Percentiles rank a stretch among this genome's conserved stretches.
These are phyloP conservation scores for Ocimum tenuiflorum DNA, from an alignment of 257 asterid genomes.

Conservation along the genomic window DNA sequence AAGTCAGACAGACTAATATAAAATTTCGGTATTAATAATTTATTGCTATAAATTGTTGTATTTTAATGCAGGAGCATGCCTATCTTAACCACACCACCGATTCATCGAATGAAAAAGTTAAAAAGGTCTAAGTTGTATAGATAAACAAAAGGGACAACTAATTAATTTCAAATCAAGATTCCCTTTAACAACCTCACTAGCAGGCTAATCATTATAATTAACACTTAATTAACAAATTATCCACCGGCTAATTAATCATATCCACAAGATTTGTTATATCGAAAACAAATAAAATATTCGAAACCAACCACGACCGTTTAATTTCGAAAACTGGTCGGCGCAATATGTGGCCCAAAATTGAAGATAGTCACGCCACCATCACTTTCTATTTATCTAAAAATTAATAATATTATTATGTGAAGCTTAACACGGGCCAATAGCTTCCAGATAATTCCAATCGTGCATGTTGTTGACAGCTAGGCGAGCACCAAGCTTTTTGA, in stretches of 20 bases:
- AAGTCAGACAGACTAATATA: too few relatives aligned
- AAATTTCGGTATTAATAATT: too few relatives aligned
- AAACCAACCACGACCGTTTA: conserved; percentile 11
- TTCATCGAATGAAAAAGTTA: too few relatives aligned
- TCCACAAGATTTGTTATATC: conserved; percentile 11
- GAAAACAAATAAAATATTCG: not conserved
- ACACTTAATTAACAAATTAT: conserved; percentile 14
- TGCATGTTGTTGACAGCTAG: conserved; percentile 40
- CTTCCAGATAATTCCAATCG: conserved; percentile 28
- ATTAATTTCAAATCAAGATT: conserved; percentile 21
- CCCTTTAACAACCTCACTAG: conserved; percentile 19
- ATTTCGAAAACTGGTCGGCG: conserved; percentile 33
- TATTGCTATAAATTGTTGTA: too few relatives aligned
- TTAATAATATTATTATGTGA: not conserved
- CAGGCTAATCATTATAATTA: conserved; percentile 22
- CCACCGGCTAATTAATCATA: not conserved
- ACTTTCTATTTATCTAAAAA: not conserved
- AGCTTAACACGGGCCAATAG: conserved; percentile 25
- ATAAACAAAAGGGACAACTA: not conserved
- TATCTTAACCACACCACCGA: too few relatives aligned
- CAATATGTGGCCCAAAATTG: conserved; percentile 29
- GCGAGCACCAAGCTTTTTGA: conserved; percentile 21
- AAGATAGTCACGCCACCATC: not conserved
- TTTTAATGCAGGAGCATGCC: too few relatives aligned
- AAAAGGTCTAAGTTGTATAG: not conserved